A percentile compares a stretch with the other conserved stretches of the same genome.
Conservation (phyloP, 2,329 filamentous ascomycete genomes). For the Trematosphaeria pertusa region DNA sequence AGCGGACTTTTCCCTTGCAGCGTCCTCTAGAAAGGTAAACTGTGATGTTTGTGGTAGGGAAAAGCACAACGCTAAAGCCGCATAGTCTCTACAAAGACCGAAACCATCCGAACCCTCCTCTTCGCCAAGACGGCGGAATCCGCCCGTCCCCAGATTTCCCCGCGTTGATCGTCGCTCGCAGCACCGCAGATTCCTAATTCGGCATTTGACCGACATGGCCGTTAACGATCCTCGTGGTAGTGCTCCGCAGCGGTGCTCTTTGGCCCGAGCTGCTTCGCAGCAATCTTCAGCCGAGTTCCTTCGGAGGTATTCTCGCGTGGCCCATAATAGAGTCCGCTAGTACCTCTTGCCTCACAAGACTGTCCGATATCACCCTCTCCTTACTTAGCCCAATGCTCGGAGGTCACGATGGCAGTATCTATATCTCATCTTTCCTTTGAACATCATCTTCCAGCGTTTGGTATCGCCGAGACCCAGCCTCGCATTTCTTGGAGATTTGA, state of each 20-base stretch:
- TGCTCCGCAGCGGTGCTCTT: neutral
- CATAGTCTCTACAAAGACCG: no score
- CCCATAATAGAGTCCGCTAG: no score
- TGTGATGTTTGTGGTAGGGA: no score
- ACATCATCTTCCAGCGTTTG: slow-evolving; percentile 52
- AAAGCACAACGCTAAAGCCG: no score
- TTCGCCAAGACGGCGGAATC: neutral
- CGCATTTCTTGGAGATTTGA: slow-evolving; percentile 58
- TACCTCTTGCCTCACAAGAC: no score
- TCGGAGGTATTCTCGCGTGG: no score
- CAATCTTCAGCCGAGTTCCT: no score
- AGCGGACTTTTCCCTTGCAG: no score
- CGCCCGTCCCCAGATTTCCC: neutral
- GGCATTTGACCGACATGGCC: neutral
- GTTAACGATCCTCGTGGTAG: no score
- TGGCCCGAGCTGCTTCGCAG: neutral
- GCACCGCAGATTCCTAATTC: neutral
- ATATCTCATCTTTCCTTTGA: slow-evolving; percentile 52
- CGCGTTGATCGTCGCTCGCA: neutral
- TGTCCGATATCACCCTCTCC: no score
- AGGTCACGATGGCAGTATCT: slow-evolving; percentile 51
- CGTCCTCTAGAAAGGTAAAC: no score
- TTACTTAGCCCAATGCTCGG: no score
- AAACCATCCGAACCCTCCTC: neutral
- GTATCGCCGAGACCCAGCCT: slow-evolving; percentile 54